Base-by-base conservation (phyloP, 2,329 filamentous ascomycete species). In the Fusarium devonianum region DNA sequence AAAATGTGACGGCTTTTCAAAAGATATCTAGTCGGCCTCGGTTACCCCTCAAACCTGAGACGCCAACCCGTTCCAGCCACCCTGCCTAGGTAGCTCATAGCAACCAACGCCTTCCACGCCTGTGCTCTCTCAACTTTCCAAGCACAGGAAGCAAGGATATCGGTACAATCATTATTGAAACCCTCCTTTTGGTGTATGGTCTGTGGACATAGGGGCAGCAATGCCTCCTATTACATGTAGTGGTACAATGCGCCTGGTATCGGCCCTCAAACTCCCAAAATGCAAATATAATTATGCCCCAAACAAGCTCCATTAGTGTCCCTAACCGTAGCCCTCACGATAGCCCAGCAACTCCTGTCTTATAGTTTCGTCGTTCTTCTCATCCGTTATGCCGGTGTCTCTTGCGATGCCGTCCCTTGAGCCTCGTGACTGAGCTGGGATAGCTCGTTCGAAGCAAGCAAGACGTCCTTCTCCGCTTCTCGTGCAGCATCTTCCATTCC, bases 271-370 rank as follows among this genome's bases (percentile, higher is more conserved):
- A 62, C 59, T 62, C 59, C 55, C 42, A 34, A 57, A 62, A 62
- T 60, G 58, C 56, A 62, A 54, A 37, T 57, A 30, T 40, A 34
- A 49, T 62, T 61, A 56, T 47, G 47, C 37, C 55, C 50, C 50
- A 53, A 35, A 38, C 56, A 55, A 58, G 56, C 50, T 58, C 56
- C 56, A 58, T 58, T 58, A 58, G 50, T 58, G 55, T 41, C 58
- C 54, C 55, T 59, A 59, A 44, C 23, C 56, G 46, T 44, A 56
- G 53, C 45, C 47, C 25, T 52, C 37, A 23, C 34, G 51, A 37
- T 61, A 59, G 40, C 56, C 58, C 35, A 60, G 33, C 58, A 61
- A 53, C 40, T 66, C 54, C 47, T 61, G 52, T 48, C 61, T 58
- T 52, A 60, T 47, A 43, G 44, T 34, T 21, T 53, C 47, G 36